phyloP scores from a whole-genome alignment of 805 yeast genomes.

The Scheffersomyces spartinae region DNA sequence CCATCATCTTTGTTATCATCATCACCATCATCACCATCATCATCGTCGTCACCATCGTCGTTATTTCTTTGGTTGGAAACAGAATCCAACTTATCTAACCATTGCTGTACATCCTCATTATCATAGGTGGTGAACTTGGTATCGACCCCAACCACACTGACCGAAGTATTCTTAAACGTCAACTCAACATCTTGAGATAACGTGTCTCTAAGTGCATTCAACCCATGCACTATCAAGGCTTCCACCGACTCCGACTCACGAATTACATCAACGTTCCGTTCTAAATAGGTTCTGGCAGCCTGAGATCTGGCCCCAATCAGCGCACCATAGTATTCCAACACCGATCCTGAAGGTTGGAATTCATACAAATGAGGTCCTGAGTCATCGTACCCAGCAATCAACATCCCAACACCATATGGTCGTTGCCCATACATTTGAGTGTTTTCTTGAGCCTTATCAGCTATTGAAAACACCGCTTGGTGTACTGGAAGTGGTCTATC shows the following conservation, averaged over 20 bases:
- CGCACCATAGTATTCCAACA: conserved; percentile 81
- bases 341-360: conserved; percentile 93
- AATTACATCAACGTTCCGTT: conserved; percentile 67
- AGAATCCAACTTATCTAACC: conserved; percentile 68
- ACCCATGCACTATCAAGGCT: conserved; percentile 73
- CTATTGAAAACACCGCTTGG: conserved; percentile 74
- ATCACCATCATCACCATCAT: conserved; percentile 10
- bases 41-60: conserved; percentile 25
- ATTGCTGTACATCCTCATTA: conserved; percentile 74
- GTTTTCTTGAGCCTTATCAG: conserved; percentile 94
- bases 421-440: conserved; percentile 94
- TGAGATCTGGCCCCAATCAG: conserved; percentile 99
- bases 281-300: conserved; percentile 94
- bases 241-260: conserved; percentile 48
- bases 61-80: conserved; percentile 45
- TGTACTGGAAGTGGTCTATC: conserved; percentile 77
- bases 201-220: conserved; percentile 87
- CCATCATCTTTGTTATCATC: conserved; percentile 9
- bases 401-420: conserved; percentile 95
- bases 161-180: conserved; percentile 71
- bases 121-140: conserved; percentile 68
- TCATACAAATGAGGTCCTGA: conserved; percentile 91
- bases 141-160: conserved; percentile 85
- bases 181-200: conserved; percentile 90
- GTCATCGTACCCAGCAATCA: conserved; percentile 85